Conservation (phyloP, 345 rosid genomes). For the Hibiscus tridactylites region DNA sequence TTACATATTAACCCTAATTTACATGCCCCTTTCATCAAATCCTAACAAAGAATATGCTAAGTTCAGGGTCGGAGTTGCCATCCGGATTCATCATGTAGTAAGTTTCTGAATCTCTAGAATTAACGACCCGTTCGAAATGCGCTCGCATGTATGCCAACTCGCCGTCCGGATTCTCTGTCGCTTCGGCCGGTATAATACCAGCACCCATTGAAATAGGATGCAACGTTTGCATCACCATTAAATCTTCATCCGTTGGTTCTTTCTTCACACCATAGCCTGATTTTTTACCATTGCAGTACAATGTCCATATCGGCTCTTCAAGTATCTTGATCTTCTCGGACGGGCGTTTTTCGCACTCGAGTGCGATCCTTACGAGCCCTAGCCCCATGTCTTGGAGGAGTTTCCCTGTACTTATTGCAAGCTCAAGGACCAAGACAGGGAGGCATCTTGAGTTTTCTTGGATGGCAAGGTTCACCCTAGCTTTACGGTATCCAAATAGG, state of each 20-base stretch:
- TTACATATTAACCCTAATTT: background rate
- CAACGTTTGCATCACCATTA: slow-evolving; percentile 64
- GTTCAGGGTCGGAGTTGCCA: slow-evolving; percentile 65
- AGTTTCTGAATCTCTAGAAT: slow-evolving; percentile 83
- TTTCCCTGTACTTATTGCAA: slow-evolving; percentile 68
- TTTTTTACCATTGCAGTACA: slow-evolving; percentile 67
- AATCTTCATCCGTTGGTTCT: slow-evolving; percentile 65
- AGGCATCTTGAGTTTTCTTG: slow-evolving; percentile 63
- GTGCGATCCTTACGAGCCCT: slow-evolving; percentile 66
- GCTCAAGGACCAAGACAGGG: slow-evolving; percentile 55
- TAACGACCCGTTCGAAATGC: slow-evolving; percentile 65
- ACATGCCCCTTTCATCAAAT: slow-evolving; percentile 19
- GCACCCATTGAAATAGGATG: slow-evolving; percentile 78
- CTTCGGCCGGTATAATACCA: slow-evolving; percentile 55
- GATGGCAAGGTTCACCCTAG: slow-evolving; percentile 59
- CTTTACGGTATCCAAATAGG: slow-evolving; percentile 58
- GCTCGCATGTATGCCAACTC: slow-evolving; percentile 76
- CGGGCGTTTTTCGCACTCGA: slow-evolving; percentile 70
- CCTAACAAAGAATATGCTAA: slow-evolving; percentile 59
- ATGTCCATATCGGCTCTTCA: slow-evolving; percentile 70
- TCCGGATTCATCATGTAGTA: slow-evolving; percentile 81
- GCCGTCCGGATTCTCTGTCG: slow-evolving; percentile 37
- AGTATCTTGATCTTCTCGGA: slow-evolving; percentile 47
- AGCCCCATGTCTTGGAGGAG: slow-evolving; percentile 65
- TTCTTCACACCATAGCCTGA: slow-evolving; percentile 74